A percentile compares a stretch with the other conserved stretches of the same genome.
These are phyloP conservation scores for Colletotrichum tanaceti DNA, from an alignment of 2,329 filamentous ascomycete species.

Conservation along the genomic window DNA sequence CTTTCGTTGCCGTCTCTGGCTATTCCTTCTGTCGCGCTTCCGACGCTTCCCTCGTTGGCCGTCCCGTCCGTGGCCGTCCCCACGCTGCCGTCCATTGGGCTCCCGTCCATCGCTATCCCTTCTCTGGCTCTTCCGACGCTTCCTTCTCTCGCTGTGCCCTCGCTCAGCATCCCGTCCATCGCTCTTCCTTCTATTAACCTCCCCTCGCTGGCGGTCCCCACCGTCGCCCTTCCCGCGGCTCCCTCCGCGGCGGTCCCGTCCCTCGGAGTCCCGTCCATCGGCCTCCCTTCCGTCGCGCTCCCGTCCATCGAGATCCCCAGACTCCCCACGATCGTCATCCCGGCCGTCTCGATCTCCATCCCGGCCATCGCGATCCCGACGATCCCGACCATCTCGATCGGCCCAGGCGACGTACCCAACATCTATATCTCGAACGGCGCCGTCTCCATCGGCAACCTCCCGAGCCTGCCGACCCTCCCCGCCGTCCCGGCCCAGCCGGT, in stretches of 20 bases:
- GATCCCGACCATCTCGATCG: no score
- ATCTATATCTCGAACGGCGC: no score
- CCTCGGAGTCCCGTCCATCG: neutral
- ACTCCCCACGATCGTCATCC: neutral
- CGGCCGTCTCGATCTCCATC: neutral
- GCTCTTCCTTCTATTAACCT: neutral
- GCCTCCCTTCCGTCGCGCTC: neutral
- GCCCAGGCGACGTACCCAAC: no score
- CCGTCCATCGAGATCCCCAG: neutral
- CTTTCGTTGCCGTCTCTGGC: neutral
- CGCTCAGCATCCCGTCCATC: neutral
- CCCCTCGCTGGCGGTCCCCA: no score
- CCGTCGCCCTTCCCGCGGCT: neutral
- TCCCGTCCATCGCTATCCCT: neutral
- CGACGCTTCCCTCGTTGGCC: neutral
- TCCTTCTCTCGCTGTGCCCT: neutral
- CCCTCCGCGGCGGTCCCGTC: neutral
- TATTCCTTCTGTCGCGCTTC: neutral
- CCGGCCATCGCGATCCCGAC: no score
- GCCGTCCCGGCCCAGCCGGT: neutral
- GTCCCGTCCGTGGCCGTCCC: neutral
- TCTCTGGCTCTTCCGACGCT: neutral
- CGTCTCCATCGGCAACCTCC: neutral
- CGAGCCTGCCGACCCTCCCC: neutral
- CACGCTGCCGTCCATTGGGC: neutral